Conservation (phyloP, 768 basidiomycete species). For the Trametes punicea region DNA sequence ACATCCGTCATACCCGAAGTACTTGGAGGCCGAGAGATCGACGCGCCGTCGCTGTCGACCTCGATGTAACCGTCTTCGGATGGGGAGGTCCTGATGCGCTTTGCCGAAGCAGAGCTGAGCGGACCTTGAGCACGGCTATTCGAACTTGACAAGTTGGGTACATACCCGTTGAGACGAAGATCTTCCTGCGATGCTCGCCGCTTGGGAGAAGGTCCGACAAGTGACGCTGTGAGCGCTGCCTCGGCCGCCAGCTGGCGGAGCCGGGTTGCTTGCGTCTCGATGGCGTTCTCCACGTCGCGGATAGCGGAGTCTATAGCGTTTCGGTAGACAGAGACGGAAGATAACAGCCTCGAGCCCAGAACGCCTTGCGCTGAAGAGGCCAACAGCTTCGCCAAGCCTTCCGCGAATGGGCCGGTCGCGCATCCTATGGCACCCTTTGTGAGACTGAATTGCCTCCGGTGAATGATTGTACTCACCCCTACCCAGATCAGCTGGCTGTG, state of each 20-base stretch:
- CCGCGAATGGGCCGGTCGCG: conserved; percentile 21
- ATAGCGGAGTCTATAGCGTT: conserved; percentile 11
- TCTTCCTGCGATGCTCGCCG: conserved; percentile 22
- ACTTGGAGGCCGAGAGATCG: conserved; percentile 46
- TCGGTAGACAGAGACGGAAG: conserved; percentile 6
- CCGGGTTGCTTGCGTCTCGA: conserved; percentile 13
- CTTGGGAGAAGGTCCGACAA: conserved; percentile 18
- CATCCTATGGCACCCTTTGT: conserved; percentile 16
- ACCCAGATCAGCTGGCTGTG: conserved; percentile 7
- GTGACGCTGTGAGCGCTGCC: neutral
- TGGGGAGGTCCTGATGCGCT: conserved; percentile 31
- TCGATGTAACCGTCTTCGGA: conserved; percentile 32
- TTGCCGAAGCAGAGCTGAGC: conserved; percentile 14
- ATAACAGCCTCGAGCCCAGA: conserved; percentile 1
- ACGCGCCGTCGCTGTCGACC: conserved; percentile 5
- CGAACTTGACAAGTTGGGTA: neutral
- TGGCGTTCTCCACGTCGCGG: conserved; percentile 5
- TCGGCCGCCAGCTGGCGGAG: conserved; percentile 19
- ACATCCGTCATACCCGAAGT: conserved; percentile 35
- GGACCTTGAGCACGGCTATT: neutral
- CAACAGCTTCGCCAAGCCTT: conserved; percentile 14
- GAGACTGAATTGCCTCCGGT: neutral
- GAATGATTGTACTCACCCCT: conserved; percentile 2
- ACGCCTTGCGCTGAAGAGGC: conserved; percentile 15
- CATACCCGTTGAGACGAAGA: conserved; percentile 18